phyloP scores from a whole-genome alignment of 2,329 filamentous ascomycete species.

The Claviceps sorghi region DNA sequence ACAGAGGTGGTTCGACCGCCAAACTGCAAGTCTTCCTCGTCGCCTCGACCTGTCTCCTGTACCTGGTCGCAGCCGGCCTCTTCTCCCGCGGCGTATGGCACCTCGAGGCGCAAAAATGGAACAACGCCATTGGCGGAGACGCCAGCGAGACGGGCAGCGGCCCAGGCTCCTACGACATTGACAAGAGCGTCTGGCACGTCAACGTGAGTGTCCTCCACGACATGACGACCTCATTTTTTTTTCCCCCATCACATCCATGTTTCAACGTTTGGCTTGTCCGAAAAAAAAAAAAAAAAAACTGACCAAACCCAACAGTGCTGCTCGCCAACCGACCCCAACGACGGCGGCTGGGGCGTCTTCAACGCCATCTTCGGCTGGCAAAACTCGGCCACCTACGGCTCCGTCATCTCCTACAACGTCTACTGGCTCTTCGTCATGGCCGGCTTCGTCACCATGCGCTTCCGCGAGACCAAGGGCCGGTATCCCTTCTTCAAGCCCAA shows the following conservation, averaged over 20 bases:
- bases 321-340: conserved; percentile 55
- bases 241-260: no score
- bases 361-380: conserved; percentile 77
- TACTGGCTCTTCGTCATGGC: conserved; percentile 74
- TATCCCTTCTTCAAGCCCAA: conserved; percentile 30
- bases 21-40: conserved; percentile 62
- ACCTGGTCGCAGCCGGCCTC: conserved; percentile 69
- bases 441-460: conserved; percentile 50
- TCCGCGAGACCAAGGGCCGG: conserved; percentile 43
- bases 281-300: no score
- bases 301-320: conserved; percentile 47
- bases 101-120: conserved; percentile 58
- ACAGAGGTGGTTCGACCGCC: conserved; percentile 27
- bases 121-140: conserved; percentile 45
- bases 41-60: conserved; percentile 66
- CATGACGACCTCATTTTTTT: no score
- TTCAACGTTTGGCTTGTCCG: no score
- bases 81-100: conserved; percentile 66
- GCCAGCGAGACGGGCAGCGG: conserved; percentile 38
- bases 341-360: conserved; percentile 75
- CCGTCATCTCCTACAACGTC: conserved; percentile 72
- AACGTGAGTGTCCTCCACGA: conserved; percentile 43
- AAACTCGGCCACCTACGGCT: conserved; percentile 78
- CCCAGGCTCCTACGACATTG: conserved; percentile 66
- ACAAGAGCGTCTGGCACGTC: conserved; percentile 66